Evolutionary conservation across 352 stramenopile species (phyloP).

Genomic region (Phytophthora palmivora): DNA sequence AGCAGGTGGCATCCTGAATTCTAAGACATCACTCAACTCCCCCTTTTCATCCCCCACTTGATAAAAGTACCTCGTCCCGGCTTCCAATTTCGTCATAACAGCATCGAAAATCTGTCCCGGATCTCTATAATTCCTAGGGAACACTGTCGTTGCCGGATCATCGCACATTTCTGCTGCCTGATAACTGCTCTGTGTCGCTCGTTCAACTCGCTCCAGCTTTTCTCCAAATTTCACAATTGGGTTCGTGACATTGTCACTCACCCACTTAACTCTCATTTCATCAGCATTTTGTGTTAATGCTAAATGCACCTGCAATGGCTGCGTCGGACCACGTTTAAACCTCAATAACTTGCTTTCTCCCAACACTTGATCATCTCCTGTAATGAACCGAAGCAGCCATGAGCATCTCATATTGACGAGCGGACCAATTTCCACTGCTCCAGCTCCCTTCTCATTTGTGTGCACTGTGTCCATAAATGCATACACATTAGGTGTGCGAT

Average conservation of each 20-base stretch:
- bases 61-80: conserved; percentile 46
- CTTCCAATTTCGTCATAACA: conserved; percentile 43
- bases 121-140: conserved; percentile 33
- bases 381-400: conserved; percentile 53
- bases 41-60: conserved; percentile 39
- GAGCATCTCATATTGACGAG: conserved; percentile 60
- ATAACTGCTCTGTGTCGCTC: conserved; percentile 40
- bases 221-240: conserved; percentile 51
- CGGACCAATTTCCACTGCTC: conserved; percentile 41
- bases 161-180: conserved; percentile 42
- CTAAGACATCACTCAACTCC: conserved; percentile 35
- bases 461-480: conserved; percentile 36
- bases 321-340: conserved; percentile 39
- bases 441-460: conserved; percentile 29
- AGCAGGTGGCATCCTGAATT: conserved; percentile 40
- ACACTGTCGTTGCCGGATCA: conserved; percentile 25
- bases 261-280: conserved; percentile 66
- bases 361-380: conserved; percentile 33
- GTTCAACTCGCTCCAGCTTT: conserved; percentile 15
- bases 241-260: conserved; percentile 45
- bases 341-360: conserved; percentile 40
- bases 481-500: conserved; percentile 20
- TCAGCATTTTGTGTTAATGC: conserved; percentile 38
- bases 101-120: conserved; percentile 54
- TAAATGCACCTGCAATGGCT: conserved; percentile 57